Evolutionary conservation across 2,329 filamentous ascomycete genomes (phyloP).

Genomic region (Zasmidium angulare): DNA sequence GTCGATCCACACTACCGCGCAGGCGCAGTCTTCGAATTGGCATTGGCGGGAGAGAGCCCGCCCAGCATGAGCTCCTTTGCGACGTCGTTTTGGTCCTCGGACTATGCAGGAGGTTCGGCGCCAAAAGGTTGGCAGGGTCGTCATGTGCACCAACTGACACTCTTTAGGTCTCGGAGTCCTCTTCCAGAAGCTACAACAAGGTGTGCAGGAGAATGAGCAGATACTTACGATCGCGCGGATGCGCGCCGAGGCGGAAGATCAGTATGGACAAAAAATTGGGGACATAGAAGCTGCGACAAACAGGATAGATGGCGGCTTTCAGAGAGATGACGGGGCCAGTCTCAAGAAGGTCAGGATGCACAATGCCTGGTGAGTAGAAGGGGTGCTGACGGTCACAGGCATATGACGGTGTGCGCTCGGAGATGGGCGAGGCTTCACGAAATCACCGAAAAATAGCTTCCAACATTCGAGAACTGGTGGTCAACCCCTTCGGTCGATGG

Average conservation of each 20-base stretch:
- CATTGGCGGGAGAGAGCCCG: neutral
- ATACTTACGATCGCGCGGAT: conserved; percentile 86
- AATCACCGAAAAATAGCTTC: conserved; percentile 95
- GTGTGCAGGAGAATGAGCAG: conserved; percentile 92
- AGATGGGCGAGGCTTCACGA: conserved; percentile 87
- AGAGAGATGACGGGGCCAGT: conserved; percentile 90
- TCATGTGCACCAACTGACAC: conserved; percentile 5
- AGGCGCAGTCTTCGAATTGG: conserved; percentile 3
- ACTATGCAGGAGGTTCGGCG: conserved; percentile 82
- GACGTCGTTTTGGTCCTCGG: conserved; percentile 95
- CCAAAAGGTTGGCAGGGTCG: conserved; percentile 24
- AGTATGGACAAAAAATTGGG: conserved; percentile 76
- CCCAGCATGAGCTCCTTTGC: conserved; percentile 77
- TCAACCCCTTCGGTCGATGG: conserved; percentile 92
- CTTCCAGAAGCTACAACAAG: conserved; percentile 95
- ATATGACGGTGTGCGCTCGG: conserved; percentile 86
- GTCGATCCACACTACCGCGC: conserved; percentile 3
- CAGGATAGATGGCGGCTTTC: conserved; percentile 79
- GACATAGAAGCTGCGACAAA: conserved; percentile 82
- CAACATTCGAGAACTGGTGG: conserved; percentile 92
- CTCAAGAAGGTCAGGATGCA: conserved; percentile 74
- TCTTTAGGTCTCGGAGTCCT: conserved; percentile 74
- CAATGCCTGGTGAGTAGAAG: neutral
- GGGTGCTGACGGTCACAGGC: conserved; percentile 55
- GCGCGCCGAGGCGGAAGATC: conserved; percentile 92